Conservation (phyloP, 2,329 filamentous ascomycete species). For the Fusarium siculi region DNA sequence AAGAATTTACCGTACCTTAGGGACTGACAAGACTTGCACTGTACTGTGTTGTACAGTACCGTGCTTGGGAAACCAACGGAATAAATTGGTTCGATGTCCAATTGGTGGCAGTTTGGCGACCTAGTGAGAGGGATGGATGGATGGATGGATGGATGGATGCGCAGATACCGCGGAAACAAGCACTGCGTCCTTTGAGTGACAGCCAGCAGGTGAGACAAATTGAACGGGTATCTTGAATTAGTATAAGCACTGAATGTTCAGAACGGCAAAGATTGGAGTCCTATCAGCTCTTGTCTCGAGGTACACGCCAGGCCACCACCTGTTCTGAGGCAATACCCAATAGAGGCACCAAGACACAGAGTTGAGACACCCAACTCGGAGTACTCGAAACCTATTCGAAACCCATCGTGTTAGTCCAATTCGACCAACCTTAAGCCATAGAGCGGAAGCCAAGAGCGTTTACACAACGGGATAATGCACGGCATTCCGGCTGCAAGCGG, state of each 20-base stretch:
- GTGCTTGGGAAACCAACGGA: constrained; percentile 25
- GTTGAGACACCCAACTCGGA: constrained; percentile 19
- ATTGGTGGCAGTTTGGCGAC: constrained; percentile 20
- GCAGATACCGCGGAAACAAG: constrained; percentile 27
- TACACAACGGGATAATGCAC: constrained; percentile 6
- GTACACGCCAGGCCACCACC: neutral
- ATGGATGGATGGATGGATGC: constrained; percentile 9
- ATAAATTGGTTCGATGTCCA: constrained; percentile 24
- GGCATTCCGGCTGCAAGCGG: constrained; percentile 1
- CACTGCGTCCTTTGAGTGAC: constrained; percentile 9
- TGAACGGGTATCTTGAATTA: constrained; percentile 12
- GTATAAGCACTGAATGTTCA: neutral
- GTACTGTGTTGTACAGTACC: constrained; percentile 12
- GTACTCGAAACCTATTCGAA: constrained; percentile 30
- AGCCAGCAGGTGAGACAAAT: neutral
- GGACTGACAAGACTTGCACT: constrained; percentile 33
- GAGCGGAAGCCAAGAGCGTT: constrained; percentile 10
- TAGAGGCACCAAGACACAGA: neutral
- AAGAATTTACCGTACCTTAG: constrained; percentile 22
- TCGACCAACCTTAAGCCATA: constrained; percentile 3
- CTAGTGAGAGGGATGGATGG: constrained; percentile 20
- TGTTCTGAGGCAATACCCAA: constrained; percentile 17
- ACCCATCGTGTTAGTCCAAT: constrained; percentile 26
- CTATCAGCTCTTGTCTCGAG: neutral
- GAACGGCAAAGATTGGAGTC: neutral